Evolutionary conservation across 1,284 basidiomycete species (phyloP).

Genomic region (Neolentinus lepideus): DNA sequence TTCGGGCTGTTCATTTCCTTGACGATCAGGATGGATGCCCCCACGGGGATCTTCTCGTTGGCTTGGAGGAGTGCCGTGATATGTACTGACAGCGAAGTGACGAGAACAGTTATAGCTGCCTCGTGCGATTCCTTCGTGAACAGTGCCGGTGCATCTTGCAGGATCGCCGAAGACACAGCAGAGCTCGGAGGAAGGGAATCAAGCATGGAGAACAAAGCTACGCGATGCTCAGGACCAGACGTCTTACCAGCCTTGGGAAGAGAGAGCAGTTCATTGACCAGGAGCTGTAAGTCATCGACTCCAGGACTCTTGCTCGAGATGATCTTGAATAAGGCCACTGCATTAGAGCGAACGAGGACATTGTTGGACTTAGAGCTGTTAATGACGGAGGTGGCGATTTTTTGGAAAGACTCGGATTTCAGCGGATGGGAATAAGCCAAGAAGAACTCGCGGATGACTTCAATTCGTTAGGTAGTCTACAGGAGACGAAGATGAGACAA

Average conservation of each 20-base stretch:
- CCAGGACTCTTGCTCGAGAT: slow-evolving; percentile 31
- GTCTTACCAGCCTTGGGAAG: slow-evolving; percentile 82
- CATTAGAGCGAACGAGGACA: slow-evolving; percentile 48
- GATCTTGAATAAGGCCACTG: slow-evolving; percentile 56
- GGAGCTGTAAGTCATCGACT: slow-evolving; percentile 31
- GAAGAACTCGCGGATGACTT: slow-evolving; percentile 53
- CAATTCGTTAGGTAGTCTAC: slow-evolving; percentile 9
- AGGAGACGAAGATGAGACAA: slow-evolving; percentile 2
- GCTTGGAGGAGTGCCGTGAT: slow-evolving; percentile 44
- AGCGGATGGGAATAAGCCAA: slow-evolving; percentile 48
- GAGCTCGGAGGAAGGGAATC: slow-evolving; percentile 43
- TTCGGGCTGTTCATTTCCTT: slow-evolving; percentile 61
- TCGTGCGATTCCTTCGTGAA: slow-evolving; percentile 80
- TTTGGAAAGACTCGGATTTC: slow-evolving; percentile 46
- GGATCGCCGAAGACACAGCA: slow-evolving; percentile 43
- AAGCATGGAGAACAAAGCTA: slow-evolving; percentile 76
- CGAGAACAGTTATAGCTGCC: slow-evolving; percentile 46
- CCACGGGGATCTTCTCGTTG: slow-evolving; percentile 32
- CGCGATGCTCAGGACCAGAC: slow-evolving; percentile 79
- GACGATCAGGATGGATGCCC: slow-evolving; percentile 41
- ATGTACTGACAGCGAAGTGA: slow-evolving; percentile 50
- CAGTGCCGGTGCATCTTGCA: slow-evolving; percentile 50
- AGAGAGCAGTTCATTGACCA: slow-evolving; percentile 58
- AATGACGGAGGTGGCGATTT: slow-evolving; percentile 59
- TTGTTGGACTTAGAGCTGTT: slow-evolving; percentile 79